phyloP scores from a whole-genome alignment of 768 basidiomycete species.

The Leccinum incarnatum region DNA sequence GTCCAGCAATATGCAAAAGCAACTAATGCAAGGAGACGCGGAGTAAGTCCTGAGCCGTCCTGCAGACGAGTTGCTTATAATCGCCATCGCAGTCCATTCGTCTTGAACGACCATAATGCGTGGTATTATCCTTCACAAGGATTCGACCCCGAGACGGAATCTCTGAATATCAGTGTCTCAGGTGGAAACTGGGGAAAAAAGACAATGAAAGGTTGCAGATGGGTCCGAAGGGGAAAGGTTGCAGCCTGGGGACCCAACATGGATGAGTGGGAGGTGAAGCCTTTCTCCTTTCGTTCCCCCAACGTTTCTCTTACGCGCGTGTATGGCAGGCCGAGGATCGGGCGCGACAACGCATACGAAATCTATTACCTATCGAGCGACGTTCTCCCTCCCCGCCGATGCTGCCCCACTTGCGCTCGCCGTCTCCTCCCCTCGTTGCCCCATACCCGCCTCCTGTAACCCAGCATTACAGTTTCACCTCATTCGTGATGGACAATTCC shows the following conservation, averaged over 20 bases:
- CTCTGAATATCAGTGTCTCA: slow-evolving; percentile 45
- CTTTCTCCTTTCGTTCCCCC: slow-evolving; percentile 5
- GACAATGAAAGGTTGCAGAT: slow-evolving; percentile 68
- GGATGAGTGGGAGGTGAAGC: slow-evolving; percentile 79
- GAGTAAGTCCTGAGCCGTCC: slow-evolving; percentile 21
- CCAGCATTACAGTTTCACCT: slow-evolving; percentile 74
- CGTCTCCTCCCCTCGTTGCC: slow-evolving; percentile 73
- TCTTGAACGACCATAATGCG: slow-evolving; percentile 67
- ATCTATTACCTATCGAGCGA: slow-evolving; percentile 55
- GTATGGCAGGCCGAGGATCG: slow-evolving; percentile 71
- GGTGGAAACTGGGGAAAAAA: slow-evolving; percentile 87
- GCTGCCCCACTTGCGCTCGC: slow-evolving; percentile 73
- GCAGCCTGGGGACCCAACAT: slow-evolving; percentile 79
- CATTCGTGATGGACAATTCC: slow-evolving; percentile 83
- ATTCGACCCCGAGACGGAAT: slow-evolving; percentile 61
- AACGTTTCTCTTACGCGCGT: slow-evolving; percentile 6
- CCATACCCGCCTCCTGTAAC: slow-evolving; percentile 69
- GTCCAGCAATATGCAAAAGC: slow-evolving; percentile 24
- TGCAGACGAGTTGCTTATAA: slow-evolving; percentile 7
- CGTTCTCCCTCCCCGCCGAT: slow-evolving; percentile 71
- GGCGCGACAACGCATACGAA: slow-evolving; percentile 75
- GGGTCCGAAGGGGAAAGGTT: slow-evolving; percentile 81
- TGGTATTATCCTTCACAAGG: slow-evolving; percentile 88
- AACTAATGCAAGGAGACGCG: slow-evolving; percentile 29
- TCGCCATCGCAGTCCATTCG: slow-evolving; percentile 34